phyloP scores from a whole-genome alignment of 2,329 filamentous ascomycete genomes.

The Scedosporium apiospermum region DNA sequence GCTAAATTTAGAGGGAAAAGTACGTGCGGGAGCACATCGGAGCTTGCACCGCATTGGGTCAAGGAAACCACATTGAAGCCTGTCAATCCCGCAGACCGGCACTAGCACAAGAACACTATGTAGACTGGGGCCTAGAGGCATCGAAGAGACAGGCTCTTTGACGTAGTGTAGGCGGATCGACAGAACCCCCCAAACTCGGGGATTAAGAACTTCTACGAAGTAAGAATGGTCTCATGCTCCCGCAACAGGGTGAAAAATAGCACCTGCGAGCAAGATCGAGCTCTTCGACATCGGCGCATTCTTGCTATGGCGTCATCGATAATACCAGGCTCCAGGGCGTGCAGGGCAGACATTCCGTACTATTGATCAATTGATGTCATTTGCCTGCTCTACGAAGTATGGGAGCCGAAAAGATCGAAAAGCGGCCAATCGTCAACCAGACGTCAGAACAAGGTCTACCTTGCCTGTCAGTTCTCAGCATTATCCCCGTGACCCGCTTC shows the following conservation, averaged over 20 bases:
- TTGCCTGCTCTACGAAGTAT: not conserved
- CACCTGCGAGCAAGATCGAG: not conserved
- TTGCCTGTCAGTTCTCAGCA: not conserved
- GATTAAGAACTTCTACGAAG: not conserved
- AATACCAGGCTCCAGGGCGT: not conserved
- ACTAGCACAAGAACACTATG: too few species aligned
- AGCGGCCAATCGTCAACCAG: not conserved
- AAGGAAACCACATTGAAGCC: too few species aligned
- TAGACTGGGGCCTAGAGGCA: too few species aligned
- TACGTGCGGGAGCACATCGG: too few species aligned
- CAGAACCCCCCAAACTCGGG: not conserved
- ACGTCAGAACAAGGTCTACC: not conserved
- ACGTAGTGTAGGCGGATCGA: not conserved
- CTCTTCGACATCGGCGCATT: not conserved
- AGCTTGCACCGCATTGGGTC: too few species aligned
- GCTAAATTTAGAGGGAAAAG: too few species aligned
- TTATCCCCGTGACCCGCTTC: not conserved
- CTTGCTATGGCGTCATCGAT: not conserved
- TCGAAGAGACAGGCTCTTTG: too few species aligned
- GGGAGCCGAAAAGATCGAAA: not conserved
- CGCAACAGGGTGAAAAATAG: not conserved
- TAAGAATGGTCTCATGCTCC: not conserved
- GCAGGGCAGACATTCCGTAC: too few species aligned
- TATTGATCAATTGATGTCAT: not conserved
- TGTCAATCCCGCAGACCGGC: too few species aligned